Base-by-base conservation (phyloP, 495 filamentous ascomycete species). In the Cenococcum geophilum region DNA sequence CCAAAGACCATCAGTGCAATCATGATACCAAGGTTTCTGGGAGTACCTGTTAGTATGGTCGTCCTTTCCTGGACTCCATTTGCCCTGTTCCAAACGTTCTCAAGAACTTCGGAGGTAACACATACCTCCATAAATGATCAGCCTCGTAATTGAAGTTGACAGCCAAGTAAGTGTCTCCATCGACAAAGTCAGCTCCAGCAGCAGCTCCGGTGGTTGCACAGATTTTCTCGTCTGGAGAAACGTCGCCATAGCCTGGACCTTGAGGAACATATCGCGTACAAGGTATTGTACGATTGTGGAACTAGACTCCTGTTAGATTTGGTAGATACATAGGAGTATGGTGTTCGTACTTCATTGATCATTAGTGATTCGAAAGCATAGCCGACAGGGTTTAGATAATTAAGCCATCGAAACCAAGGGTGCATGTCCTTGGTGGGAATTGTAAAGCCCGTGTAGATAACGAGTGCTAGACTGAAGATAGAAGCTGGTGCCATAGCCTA, bases 381-480 rank as follows among this genome's bases (percentile, higher is more conserved):
- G 20, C n/a, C 9, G 34, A 67, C 45, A 0, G 67, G 67, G 37
- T 67, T 85, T 14, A 95, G 70, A 59, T 88, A 95, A 65, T 89
- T 67, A 11, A 70, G 47, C 47, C 55, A 64, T 5, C 53, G 11
- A 5, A 67, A 25, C 65, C 65, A 67, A 36, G 6, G 76, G 5
- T 83, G 82, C 89, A 95, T 95, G 67, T 85, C 80, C 50, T 71
- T 20, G 1, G 82, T 80, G 0, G 90, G 91, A 59, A 96, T 87
- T 1, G 82, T 83, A 70, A 95, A 96, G 5, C 91, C 91, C 52
- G 90, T 95, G 70, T 92, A 95, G 51, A 93, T 85, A 62, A 91
- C 76, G 42, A 95, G 76, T 25, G 81, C 79, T 52, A 95, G 78
- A 70, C 95, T 89, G 64, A 95, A 79, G 16, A 62, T 37, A 4